Base-by-base conservation (phyloP, 1,284 basidiomycete genomes). In the Malassezia furfur region DNA sequence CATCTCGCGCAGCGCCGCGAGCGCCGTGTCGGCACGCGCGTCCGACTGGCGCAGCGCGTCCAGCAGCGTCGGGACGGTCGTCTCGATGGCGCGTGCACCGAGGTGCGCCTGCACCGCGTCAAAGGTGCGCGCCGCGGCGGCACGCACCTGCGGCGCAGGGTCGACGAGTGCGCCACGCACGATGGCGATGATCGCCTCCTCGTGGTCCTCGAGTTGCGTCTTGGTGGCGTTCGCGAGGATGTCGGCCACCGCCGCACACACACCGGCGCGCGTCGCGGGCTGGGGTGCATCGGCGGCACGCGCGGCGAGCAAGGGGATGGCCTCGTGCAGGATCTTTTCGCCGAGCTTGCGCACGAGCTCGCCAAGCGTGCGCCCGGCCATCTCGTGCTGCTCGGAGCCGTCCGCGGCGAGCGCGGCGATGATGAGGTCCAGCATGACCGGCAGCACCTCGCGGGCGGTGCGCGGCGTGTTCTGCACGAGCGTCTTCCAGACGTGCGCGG, bases 401-500 rank as follows among this genome's bases (percentile, higher is more conserved):
- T 84, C 80, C 59, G 84, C 84, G 38, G 88, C 86, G 50, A 96
- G 83, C 46, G 54, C 84, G 64, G 81, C 80, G 63, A 96, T 81
- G 66, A 99, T 83, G 54, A 73, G 62, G 53, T 74, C 69, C 54
- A 74, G 65, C 69, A 74, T 73, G 30, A 88, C 84, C 1, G 88
- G 85, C 46, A 98, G 80, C 58, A 98, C 87, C 75, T 98, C 94
- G 62, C 91, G 84, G n/a, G 94, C 91, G 81, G 78, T 73, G 17
- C 66, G 62, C 1, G 70, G 77, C 60, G 77, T 76, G 75, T 80
- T 98, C 76, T 89, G 83, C 25, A 99, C 91, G 61, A 98, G 80
- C 1, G 88, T 91, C 78, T 98, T 98, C 94, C 94, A 99, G 63
- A 96, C 96, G 63, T 93, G 90, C 52, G 93, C 84, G 0, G 93